Evolutionary conservation across 2,329 filamentous ascomycete genomes (phyloP).

Genomic region (Byssochlamys sp.): DNA sequence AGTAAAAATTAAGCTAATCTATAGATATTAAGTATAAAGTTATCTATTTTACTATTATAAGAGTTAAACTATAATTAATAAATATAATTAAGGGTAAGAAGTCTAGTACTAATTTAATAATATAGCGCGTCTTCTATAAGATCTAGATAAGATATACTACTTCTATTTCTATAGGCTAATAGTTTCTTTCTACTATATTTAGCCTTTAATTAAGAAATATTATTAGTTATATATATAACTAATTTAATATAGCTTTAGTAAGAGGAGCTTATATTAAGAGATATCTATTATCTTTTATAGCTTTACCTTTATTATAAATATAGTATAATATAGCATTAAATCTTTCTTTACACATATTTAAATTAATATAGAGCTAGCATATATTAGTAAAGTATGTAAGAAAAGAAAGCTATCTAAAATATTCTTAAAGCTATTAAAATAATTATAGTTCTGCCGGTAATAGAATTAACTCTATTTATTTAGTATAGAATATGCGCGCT

Average conservation of each 20-base stretch:
- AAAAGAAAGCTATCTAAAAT: not conserved
- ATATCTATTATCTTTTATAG: not conserved
- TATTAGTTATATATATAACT: not conserved
- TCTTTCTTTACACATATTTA: not conserved
- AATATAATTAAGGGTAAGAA: not conserved
- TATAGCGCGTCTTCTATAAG: not conserved
- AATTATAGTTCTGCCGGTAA: not conserved
- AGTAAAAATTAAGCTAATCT: not conserved
- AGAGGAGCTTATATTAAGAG: not conserved
- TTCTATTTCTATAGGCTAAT: not conserved
- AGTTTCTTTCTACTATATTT: not conserved
- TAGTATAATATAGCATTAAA: not conserved
- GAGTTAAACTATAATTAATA: not conserved
- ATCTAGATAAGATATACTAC: not conserved
- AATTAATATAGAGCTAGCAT: not conserved
- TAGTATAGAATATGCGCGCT: no score
- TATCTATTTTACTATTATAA: not conserved
- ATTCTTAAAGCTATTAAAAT: not conserved
- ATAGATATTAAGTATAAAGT: not conserved
- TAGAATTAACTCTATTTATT: not conserved
- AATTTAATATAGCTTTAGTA: not conserved
- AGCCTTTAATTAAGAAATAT: not conserved
- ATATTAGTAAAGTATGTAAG: not conserved
- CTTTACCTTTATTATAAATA: not conserved
- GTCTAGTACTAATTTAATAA: not conserved